Conservation (phyloP, 352 stramenopile genomes). For the Phytophthora nicotianae region DNA sequence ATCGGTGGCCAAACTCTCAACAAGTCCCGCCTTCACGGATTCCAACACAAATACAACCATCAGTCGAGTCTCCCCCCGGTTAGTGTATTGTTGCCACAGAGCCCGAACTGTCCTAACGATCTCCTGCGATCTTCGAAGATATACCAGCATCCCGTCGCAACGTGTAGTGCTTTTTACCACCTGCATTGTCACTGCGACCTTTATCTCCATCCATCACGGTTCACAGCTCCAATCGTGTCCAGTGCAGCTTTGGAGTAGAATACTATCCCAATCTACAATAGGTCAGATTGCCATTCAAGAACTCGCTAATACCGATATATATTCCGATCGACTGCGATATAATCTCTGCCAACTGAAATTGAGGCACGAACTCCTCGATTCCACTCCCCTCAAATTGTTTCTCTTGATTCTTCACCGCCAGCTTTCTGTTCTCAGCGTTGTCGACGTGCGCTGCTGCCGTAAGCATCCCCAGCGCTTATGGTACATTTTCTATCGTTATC, state of each 20-base stretch:
- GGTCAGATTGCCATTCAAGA: slow-evolving; percentile 12
- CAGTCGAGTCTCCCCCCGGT: slow-evolving; percentile 4
- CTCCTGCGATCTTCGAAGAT: slow-evolving; percentile 21
- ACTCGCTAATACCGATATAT: not conserved
- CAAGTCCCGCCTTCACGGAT: slow-evolving; percentile 12
- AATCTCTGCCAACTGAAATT: slow-evolving; percentile 20
- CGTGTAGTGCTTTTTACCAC: too few species aligned
- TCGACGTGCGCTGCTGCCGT: slow-evolving; percentile 27
- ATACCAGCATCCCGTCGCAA: slow-evolving; percentile 17
- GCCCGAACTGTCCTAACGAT: slow-evolving; percentile 10
- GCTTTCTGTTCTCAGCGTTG: slow-evolving; percentile 14
- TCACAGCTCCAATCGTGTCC: slow-evolving; percentile 5
- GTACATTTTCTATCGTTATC: too few species aligned
- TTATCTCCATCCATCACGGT: slow-evolving; percentile 26
- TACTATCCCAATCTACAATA: slow-evolving; percentile 31
- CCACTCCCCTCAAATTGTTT: slow-evolving; percentile 18
- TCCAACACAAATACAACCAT: slow-evolving; percentile 31
- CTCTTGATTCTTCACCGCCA: slow-evolving; percentile 19
- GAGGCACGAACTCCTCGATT: slow-evolving; percentile 14
- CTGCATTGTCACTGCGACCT: slow-evolving; percentile 29
- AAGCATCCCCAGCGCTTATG: slow-evolving; percentile 18
- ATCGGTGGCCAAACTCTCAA: slow-evolving; percentile 22
- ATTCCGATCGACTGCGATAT: slow-evolving; percentile 13
- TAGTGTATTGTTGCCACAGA: slow-evolving; percentile 18
- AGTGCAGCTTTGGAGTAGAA: slow-evolving; percentile 2